Conservation (phyloP, 345 rosid species). For the Acer yangbiense region DNA sequence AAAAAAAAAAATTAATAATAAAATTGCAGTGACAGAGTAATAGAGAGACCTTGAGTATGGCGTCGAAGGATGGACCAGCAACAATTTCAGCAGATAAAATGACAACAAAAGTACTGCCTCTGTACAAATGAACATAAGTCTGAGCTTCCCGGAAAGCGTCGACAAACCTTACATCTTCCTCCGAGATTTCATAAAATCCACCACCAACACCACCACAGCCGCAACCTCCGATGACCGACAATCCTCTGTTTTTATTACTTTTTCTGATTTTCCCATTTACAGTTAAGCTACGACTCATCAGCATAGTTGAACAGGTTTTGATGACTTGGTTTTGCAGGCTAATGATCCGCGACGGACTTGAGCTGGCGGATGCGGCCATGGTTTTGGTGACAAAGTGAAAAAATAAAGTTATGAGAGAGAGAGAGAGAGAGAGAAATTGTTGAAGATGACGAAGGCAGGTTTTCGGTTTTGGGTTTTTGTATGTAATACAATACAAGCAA, state of each 20-base stretch:
- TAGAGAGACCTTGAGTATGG: constrained; percentile 33
- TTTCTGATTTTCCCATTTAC: background rate
- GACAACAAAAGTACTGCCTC: constrained; percentile 41
- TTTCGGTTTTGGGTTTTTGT: background rate
- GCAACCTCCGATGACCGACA: background rate
- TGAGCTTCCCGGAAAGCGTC: constrained; percentile 39
- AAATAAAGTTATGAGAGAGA: too few species aligned
- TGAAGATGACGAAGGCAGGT: background rate
- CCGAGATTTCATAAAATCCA: background rate
- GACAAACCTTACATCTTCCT: constrained; percentile 27
- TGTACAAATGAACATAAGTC: constrained; percentile 33
- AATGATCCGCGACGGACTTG: constrained; percentile 11
- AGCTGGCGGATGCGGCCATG: constrained; percentile 23
- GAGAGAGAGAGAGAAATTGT: background rate
- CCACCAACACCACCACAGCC: background rate
- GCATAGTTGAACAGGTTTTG: too few species aligned
- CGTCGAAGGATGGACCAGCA: constrained; percentile 20
- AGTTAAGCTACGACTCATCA: background rate
- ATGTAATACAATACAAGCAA: too few species aligned
- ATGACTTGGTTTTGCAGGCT: background rate
- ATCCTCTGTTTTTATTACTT: background rate
- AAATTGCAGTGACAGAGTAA: background rate
- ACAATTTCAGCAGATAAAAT: constrained; percentile 33
- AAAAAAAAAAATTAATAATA: too few species aligned
- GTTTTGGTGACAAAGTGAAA: too few species aligned